A percentile compares a stretch with the other conserved stretches of the same genome.
Evolutionary conservation across 129 eudicot species (phyloP).

Genomic region (Helichrysum umbraculigerum): DNA sequence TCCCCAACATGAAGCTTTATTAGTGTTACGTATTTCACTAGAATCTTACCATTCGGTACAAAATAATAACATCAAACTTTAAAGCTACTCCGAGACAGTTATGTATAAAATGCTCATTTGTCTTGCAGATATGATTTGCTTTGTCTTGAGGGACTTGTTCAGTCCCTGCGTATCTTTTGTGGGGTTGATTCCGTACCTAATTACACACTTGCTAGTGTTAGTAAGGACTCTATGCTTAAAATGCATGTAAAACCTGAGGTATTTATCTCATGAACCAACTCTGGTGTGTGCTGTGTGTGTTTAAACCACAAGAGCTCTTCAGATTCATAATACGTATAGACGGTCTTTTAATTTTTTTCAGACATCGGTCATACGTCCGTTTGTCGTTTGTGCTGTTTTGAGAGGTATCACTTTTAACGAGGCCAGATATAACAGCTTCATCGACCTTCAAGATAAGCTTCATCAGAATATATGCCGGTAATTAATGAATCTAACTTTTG

Average conservation of each 20-base stretch:
- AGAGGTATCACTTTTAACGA: slow-evolving; percentile 87
- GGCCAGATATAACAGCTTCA: slow-evolving; percentile 91
- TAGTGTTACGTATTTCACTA: background rate
- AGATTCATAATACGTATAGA: slow-evolving; percentile 10
- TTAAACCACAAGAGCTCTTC: background rate
- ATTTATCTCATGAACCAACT: slow-evolving; percentile 19
- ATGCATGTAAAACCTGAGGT: slow-evolving; percentile 93
- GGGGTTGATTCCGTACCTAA: slow-evolving; percentile 72
- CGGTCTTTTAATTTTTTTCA: slow-evolving; percentile 25
- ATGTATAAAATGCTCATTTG: slow-evolving; percentile 13
- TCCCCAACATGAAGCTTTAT: background rate
- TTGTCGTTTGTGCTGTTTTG: slow-evolving; percentile 91
- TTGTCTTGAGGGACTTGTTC: slow-evolving; percentile 93
- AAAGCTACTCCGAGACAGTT: background rate
- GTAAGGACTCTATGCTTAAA: slow-evolving; percentile 66
- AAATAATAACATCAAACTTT: background rate
- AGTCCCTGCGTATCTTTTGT: slow-evolving; percentile 69
- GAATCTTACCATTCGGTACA: background rate
- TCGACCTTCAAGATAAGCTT: slow-evolving; percentile 94
- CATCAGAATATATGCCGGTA: slow-evolving; percentile 98
- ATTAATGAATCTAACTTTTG: slow-evolving; percentile 4
- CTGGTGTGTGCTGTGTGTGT: background rate
- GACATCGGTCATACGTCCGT: slow-evolving; percentile 77
- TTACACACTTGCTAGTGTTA: slow-evolving; percentile 46
- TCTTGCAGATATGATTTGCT: slow-evolving; percentile 90